Evolutionary conservation across 768 basidiomycete genomes (phyloP), one percentile per base, ranked within the genome.

Genomic region (Leccinellum rugosiceps): DNA sequence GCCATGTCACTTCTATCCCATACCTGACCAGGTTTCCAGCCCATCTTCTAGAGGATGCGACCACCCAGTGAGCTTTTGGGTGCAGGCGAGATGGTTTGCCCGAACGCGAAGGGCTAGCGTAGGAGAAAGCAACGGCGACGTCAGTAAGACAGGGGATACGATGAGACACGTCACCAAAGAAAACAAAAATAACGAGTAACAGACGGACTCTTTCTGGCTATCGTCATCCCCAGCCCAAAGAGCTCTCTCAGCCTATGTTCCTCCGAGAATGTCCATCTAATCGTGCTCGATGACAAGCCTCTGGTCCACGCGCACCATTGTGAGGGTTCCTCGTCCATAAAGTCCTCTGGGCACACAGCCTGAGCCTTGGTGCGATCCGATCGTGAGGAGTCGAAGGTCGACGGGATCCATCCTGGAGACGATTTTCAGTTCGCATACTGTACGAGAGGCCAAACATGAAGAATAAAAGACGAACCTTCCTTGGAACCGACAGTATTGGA

Each of bases 271-370:
- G 63, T 88, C 84, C 80, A 87, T 88, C 62, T 90, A 82, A 35
- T 95, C 90, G 15, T 87, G 85, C 41, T 87, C 89, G 66, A 91
- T 88, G 4, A 94, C 83, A 8, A 97, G 71, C 23, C 81, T 83
- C 63, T 86, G 79, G 62, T 82, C 83, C 41, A 94, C 91, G 41
- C 80, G 83, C 58, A 90, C 71, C 59, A 92, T 92, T 47, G 90
- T 85, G 15, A 98, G 76, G 98, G 97, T 74, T 98, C 97, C 41
- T 98, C 97, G 74, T 99, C 97, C 97, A 99, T 98, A 69, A 92
- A 98, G 68, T 97, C 94, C 72, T 96, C 92, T 0, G 93, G 87
- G 31, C 80, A 79, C 21, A 79, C 74, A 2, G 73, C 74, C 63
- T 82, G 78, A 28, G 59, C 53, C 69, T 87, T 87, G 47, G 83